Base-by-base conservation (phyloP, 2,329 filamentous ascomycete species). In the Geosmithia morbida region DNA sequence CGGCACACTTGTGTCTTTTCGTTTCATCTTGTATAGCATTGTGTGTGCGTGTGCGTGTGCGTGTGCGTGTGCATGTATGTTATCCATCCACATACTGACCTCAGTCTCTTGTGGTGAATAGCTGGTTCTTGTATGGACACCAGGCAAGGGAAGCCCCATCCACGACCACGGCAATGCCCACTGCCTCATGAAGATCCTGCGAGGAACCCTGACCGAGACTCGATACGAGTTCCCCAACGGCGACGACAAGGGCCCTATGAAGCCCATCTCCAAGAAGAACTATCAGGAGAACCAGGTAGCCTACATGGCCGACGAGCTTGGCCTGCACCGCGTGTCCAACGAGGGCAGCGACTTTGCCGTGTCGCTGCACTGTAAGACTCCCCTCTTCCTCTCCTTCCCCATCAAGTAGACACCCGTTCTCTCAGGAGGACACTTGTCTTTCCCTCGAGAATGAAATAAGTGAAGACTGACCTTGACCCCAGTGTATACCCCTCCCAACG, bases 301-400 rank as follows among this genome's bases (percentile, higher is more conserved):
- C 8, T 95, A 95, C 64, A 95, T 96, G 82, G 85, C 86, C 40
- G 89, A 95, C 61, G 79, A 87, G 66, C 78, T 95, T 26, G 89
- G 89, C 18, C 71, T 96, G 41, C 89, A 96, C 66, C 79, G 81
- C 47, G 83, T 95, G 50, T 79, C 76, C 53, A 95, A 95, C 62
- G 76, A 77, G 22, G 79, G 85, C 44, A 72, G 75, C 56, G 77
- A 87, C 60, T 81, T 83, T 59, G 89, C 88, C 53, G 81, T 95
- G 45, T 94, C 87, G 48, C 67, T 96, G 52, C 89, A 96, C 66
- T 66, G 75, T 79, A 68, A 57, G 74, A 66, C 33, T n/a, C 4
- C 16, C 43, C 45, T 13, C 45, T 44, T 29, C 29, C 22, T 26
- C 22, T 26, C 22, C 22, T 5, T 26, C 8, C 22, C 22, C 22